Conservation (phyloP, 352 stramenopile species). For the Pythium folliculosum region DNA sequence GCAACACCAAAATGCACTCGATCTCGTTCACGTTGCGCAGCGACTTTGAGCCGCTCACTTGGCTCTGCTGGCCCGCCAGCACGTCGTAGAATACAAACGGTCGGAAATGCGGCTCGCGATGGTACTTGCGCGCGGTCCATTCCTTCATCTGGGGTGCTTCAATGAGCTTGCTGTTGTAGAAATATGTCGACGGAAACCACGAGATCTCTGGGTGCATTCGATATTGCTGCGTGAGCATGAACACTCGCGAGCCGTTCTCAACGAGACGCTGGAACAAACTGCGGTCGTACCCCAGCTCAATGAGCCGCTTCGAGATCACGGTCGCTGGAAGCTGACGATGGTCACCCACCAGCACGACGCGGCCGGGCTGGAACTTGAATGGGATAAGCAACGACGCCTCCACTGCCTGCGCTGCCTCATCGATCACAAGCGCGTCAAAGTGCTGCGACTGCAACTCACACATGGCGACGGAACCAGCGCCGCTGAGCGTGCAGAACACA, state of each 20-base stretch:
- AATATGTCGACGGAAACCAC: constrained; percentile 92
- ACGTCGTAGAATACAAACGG: constrained; percentile 77
- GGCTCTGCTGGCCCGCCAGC: constrained; percentile 55
- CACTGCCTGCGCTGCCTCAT: constrained; percentile 97
- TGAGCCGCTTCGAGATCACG: constrained; percentile 92
- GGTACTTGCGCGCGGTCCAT: constrained; percentile 71
- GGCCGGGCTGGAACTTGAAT: constrained; percentile 89
- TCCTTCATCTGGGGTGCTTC: constrained; percentile 78
- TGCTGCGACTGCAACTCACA: constrained; percentile 87
- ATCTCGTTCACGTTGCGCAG: constrained; percentile 79
- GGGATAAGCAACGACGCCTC: constrained; percentile 97
- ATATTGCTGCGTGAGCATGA: constrained; percentile 96
- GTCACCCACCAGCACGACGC: constrained; percentile 91
- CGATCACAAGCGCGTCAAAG: constrained; percentile 97
- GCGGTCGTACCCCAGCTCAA: constrained; percentile 85
- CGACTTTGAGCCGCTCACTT: constrained; percentile 72
- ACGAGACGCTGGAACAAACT: constrained; percentile 98
- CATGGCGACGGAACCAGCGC: constrained; percentile 71
- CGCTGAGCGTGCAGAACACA: constrained; percentile 86
- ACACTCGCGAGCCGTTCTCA: constrained; percentile 61
- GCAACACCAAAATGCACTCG: constrained; percentile 69
- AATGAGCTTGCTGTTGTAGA: constrained; percentile 94
- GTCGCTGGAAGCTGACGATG: constrained; percentile 98
- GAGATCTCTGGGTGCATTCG: constrained; percentile 97
- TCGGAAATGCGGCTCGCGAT: constrained; percentile 44